phyloP scores from a whole-genome alignment of 1,139 yeast species.

The Zygoascus sp. region DNA sequence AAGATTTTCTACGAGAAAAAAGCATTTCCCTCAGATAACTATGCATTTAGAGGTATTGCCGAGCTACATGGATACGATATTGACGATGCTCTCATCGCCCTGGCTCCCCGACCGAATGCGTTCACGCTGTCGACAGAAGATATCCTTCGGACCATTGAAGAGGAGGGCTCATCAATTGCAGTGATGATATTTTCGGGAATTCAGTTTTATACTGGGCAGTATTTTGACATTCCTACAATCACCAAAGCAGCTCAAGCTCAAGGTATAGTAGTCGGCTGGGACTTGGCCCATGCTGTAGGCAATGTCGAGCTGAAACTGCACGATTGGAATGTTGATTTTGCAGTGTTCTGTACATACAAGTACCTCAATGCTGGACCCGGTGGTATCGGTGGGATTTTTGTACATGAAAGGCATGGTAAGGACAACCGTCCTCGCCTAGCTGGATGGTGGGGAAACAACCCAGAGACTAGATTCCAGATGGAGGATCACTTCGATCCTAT shows the following conservation, averaged over 20 bases:
- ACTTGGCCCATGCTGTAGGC: conserved; percentile 91
- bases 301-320: conserved; percentile 73
- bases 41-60: conserved; percentile 75
- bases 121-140: conserved; percentile 58
- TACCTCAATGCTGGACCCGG: conserved; percentile 93
- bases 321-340: conserved; percentile 89
- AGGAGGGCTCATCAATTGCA: conserved; percentile 60
- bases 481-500: conserved; percentile 73
- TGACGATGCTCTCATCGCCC: conserved; percentile 58
- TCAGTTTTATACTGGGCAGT: conserved; percentile 90
- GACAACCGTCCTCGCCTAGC: conserved; percentile 64
- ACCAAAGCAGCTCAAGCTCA: conserved; percentile 53
- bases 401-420: conserved; percentile 46
- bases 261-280: conserved; percentile 83
- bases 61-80: conserved; percentile 55
- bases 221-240: conserved; percentile 64
- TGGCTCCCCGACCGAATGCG: conserved; percentile 55
- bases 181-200: conserved; percentile 80
- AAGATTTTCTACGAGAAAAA: conserved; percentile 80
- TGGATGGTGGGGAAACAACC: conserved; percentile 97
- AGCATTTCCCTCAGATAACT: conserved; percentile 90
- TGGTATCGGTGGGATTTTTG: conserved; percentile 77
- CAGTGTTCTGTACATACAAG: conserved; percentile 91
- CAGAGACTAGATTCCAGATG: conserved; percentile 71
- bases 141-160: conserved; percentile 53